Evolutionary conservation across 176 grass and related monocot species (phyloP).

Genomic region (Ampelocalamus luodianensis): DNA sequence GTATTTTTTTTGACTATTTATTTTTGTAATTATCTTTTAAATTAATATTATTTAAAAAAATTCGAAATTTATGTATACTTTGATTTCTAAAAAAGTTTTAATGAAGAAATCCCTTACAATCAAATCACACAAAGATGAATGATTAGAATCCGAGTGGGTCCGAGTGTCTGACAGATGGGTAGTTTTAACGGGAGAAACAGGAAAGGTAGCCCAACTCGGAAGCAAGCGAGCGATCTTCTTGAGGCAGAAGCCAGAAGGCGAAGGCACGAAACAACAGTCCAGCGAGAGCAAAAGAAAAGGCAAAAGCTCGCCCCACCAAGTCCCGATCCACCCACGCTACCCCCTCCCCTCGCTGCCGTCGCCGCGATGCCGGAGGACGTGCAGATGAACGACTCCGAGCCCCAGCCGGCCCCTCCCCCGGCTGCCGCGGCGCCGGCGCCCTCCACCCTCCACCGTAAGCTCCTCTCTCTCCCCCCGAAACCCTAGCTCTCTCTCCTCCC

Average conservation of each 20-base stretch:
- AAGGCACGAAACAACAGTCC: background rate
- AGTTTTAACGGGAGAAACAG: too few species aligned
- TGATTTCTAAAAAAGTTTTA: too few species aligned
- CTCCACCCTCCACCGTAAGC: conserved; percentile 48
- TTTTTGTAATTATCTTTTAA: too few species aligned
- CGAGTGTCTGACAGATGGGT: too few species aligned
- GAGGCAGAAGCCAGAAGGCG: background rate
- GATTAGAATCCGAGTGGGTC: too few species aligned
- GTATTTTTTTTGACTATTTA: too few species aligned
- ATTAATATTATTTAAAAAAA: too few species aligned
- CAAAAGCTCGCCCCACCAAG: background rate
- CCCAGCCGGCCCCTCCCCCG: background rate
- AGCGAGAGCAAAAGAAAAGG: background rate
- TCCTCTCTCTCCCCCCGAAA: background rate
- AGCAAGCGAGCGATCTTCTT: conserved; percentile 32
- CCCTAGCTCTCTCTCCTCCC: background rate
- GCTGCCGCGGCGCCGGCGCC: background rate
- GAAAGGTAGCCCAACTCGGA: too few species aligned
- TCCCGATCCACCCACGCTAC: background rate
- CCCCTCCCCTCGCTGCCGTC: background rate
- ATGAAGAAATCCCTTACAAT: too few species aligned
- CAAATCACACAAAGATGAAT: too few species aligned
- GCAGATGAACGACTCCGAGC: conserved; percentile 42
- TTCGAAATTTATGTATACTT: too few species aligned
- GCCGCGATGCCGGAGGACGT: conserved; percentile 45